Evolutionary conservation across 2,329 filamentous ascomycete species (phyloP), one percentile per base, ranked within the genome.

Genomic region (Fulvia fulva): DNA sequence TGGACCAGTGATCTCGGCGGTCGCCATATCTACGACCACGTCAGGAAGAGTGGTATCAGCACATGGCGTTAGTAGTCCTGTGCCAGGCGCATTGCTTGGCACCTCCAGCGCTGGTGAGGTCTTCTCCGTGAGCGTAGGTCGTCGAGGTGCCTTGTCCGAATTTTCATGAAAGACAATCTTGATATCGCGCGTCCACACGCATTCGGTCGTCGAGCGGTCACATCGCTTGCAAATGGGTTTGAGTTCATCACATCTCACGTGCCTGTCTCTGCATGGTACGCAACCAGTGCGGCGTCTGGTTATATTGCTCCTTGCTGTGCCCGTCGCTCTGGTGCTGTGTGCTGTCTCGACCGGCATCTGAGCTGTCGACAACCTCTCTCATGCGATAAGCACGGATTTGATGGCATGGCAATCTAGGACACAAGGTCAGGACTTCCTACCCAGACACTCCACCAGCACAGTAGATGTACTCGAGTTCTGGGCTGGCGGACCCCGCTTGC

Each of bases 271-370:
- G 52, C 58, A 61, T 43, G 58, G 58, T 9, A 58, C 58, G 25
- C 58, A 61, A 4, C 58, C 58, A 25, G 58, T 61, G 25, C 58
- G 52, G 30, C 58, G 58, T 43, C 58, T 46, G 3, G 58, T 61
- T 23, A 61, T 61, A 43, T 55, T 61, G 26, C 47, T 50, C 47
- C 47, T 50, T 1, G 22, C 47, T 28, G 47, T 50, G 12, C 47
- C 47, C n/a, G 47, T 6, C 23, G 47, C 16, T n/a, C n/a, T 50
- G 22, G 47, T 50, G 14, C 47, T 32, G 19, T n/a, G n/a, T 11
- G 25, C 47, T 14, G 47, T n/a, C 26, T 50, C 47, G n/a, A 9
- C 23, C 47, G 47, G 23, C 47, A 50, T 50, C 19, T 14, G 14
- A 41, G n/a, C 14, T 41, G 37, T n/a, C 14, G 37, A 41, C 14